Conservation (phyloP, 495 filamentous ascomycete species). For the Aspergillus affinis region DNA sequence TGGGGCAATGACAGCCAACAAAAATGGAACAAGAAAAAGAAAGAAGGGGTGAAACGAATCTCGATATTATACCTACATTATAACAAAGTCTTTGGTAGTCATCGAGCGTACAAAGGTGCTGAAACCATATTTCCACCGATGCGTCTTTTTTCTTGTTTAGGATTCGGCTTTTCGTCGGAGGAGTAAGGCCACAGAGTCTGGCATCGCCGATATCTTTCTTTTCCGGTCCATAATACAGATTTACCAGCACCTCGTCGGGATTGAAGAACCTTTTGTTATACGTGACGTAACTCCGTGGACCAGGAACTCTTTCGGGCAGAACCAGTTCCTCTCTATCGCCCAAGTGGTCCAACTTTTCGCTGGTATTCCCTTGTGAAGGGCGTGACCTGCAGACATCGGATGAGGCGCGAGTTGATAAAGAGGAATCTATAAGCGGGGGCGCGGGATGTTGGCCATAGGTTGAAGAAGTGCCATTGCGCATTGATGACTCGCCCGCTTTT, state of each 20-base stretch:
- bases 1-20: constrained; percentile 11
- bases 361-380: background rate
- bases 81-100: background rate
- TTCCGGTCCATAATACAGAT: background rate
- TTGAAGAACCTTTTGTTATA: background rate
- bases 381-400: background rate
- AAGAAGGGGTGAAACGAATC: background rate
- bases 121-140: background rate
- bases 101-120: background rate
- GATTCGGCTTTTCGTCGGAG: background rate
- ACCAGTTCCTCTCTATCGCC: background rate
- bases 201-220: background rate
- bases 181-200: background rate
- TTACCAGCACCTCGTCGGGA: background rate
- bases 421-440: background rate
- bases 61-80: background rate
- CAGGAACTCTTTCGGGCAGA: background rate
- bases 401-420: background rate
- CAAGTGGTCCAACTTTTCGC: background rate
- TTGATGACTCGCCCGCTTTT: background rate
- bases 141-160: background rate
- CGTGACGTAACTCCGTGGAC: background rate
- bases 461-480: background rate
- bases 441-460: background rate
- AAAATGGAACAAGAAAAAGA: background rate